A percentile compares a stretch with the other conserved stretches of the same genome.
Evolutionary conservation across 257 asterid genomes (phyloP).

Genomic region (Ballota nigra): DNA sequence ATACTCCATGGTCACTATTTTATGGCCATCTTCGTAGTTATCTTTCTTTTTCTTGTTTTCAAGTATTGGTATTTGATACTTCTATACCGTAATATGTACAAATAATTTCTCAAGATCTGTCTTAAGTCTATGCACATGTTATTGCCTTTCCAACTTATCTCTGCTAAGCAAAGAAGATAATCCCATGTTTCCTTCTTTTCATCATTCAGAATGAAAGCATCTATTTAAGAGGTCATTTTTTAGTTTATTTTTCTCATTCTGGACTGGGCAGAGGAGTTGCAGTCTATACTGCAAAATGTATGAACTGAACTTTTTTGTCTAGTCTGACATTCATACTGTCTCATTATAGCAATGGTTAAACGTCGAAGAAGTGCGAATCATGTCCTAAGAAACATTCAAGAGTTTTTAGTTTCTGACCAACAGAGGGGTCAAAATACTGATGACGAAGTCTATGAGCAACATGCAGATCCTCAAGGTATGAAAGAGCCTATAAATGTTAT

Average conservation of each 20-base stretch:
- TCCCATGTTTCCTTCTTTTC: background rate
- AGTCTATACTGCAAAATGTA: too few species aligned
- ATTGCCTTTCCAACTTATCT: slow-evolving; percentile 10
- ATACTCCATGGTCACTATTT: slow-evolving; percentile 16
- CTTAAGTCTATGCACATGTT: slow-evolving; percentile 17
- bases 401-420: background rate
- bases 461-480: background rate
- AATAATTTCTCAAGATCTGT: slow-evolving; percentile 24
- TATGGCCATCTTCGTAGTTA: slow-evolving; percentile 20
- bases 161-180: background rate
- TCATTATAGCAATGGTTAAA: background rate
- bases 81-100: slow-evolving; percentile 34
- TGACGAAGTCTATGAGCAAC: background rate
- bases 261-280: too few species aligned
- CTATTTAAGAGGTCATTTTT: too few species aligned
- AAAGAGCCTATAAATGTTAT: background rate
- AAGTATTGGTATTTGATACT: slow-evolving; percentile 20
- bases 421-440: background rate
- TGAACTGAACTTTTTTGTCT: too few species aligned
- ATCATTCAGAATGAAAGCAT: too few species aligned
- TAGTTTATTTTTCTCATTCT: too few species aligned
- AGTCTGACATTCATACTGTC: background rate
- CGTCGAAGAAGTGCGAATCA: background rate
- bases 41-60: slow-evolving; percentile 5
- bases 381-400: background rate